Evolutionary conservation across 2,329 filamentous ascomycete species (phyloP).

Genomic region (Calcarisporium arbuscula): DNA sequence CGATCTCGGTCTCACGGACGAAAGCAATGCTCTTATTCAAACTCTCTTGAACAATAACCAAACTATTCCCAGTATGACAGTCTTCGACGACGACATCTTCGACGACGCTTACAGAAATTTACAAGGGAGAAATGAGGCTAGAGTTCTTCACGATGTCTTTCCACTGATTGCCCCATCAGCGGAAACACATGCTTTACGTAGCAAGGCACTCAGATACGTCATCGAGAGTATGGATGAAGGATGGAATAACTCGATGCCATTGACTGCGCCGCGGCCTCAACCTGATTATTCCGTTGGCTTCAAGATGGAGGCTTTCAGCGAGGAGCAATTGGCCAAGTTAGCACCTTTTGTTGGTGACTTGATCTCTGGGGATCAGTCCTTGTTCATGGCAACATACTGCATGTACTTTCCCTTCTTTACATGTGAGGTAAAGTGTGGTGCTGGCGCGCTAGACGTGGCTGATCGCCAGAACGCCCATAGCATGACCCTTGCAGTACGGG

Average conservation of each 20-base stretch:
- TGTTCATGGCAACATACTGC: conserved; percentile 3
- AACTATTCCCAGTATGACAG: not conserved
- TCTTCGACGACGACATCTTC: not conserved
- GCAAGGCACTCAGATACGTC: not conserved
- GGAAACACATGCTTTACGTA: conserved; percentile 1
- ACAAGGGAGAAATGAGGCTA: conserved; percentile 1
- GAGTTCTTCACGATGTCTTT: conserved; percentile 1
- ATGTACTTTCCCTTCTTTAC: conserved; percentile 6
- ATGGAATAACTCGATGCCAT: conserved; percentile 30
- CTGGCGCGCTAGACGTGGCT: not conserved
- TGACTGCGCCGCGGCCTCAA: conserved; percentile 28
- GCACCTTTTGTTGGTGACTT: conserved; percentile 2
- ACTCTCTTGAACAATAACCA: not conserved
- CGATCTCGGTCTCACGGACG: conserved; percentile 20
- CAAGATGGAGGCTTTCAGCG: conserved; percentile 30
- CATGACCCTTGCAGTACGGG: conserved; percentile 2
- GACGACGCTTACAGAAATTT: conserved; percentile 1
- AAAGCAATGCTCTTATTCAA: conserved; percentile 23
- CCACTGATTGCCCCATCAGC: conserved; percentile 2
- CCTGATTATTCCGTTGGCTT: conserved; percentile 36
- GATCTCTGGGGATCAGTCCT: conserved; percentile 3
- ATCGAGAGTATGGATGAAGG: conserved; percentile 31
- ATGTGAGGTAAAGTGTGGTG: conserved; percentile 4
- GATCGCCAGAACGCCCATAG: conserved; percentile 5
- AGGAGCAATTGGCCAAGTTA: conserved; percentile 1